Percentiles rank a stretch among this genome's conserved stretches.
Evolutionary conservation across 129 eudicot species (phyloP).

Genomic region (Solidago caesia): DNA sequence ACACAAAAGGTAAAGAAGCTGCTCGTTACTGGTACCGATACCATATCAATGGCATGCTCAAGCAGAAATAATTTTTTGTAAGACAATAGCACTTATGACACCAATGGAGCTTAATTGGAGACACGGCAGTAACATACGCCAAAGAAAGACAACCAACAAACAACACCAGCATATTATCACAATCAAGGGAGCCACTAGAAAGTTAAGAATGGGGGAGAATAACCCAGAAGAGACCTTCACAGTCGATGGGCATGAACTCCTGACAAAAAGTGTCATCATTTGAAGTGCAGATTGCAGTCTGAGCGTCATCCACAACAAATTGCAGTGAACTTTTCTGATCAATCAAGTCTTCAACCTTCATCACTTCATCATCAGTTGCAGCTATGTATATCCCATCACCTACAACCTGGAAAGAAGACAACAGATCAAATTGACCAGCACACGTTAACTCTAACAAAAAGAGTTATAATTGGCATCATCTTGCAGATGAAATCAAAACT

Average conservation of each 20-base stretch:
- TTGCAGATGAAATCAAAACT: neutral
- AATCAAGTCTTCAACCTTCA: constrained; percentile 75
- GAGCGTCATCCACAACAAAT: constrained; percentile 36
- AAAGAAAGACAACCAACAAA: constrained; percentile 5
- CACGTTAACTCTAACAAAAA: constrained; percentile 3
- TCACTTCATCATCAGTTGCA: constrained; percentile 90
- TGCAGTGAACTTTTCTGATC: constrained; percentile 51
- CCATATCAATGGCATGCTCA: constrained; percentile 19
- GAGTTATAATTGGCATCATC: constrained; percentile 3
- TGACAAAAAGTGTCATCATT: constrained; percentile 23
- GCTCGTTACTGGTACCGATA: neutral
- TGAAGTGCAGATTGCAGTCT: constrained; percentile 35
- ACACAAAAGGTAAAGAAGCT: constrained; percentile 8
- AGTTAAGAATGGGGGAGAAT: neutral
- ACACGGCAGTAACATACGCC: neutral
- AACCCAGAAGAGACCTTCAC: constrained; percentile 30
- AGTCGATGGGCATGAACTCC: constrained; percentile 33
- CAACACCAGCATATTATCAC: constrained; percentile 12
- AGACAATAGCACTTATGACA: neutral
- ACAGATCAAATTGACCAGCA: constrained; percentile 14
- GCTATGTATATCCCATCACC: constrained; percentile 89
- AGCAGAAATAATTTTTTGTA: neutral
- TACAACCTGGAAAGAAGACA: constrained; percentile 61
- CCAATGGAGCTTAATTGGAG: constrained; percentile 2
- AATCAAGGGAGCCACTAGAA: neutral